A percentile compares a stretch with the other conserved stretches of the same genome.
These are phyloP conservation scores for Neonectria neomacrospora DNA, from an alignment of 2,329 filamentous ascomycete species.

Conservation along the genomic window DNA sequence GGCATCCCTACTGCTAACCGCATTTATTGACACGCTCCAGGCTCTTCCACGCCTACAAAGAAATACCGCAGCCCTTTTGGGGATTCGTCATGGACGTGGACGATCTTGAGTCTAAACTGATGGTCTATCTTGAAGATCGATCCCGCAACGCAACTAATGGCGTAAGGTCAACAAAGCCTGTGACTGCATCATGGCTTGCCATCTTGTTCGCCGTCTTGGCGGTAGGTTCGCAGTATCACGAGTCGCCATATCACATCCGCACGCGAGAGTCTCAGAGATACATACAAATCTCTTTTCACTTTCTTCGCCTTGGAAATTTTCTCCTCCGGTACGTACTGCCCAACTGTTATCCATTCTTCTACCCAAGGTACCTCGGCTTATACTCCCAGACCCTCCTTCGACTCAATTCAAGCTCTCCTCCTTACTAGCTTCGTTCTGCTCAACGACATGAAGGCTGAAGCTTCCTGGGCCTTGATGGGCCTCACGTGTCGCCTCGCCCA, in stretches of 20 bases:
- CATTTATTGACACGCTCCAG: conserved; percentile 49
- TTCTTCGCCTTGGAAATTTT: conserved; percentile 72
- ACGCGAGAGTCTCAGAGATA: conserved; percentile 70
- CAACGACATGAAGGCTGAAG: conserved; percentile 77
- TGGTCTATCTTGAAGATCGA: conserved; percentile 73
- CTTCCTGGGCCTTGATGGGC: conserved; percentile 73
- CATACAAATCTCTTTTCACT: conserved; percentile 73
- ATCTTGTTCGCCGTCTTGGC: conserved; percentile 74
- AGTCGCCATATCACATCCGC: conserved; percentile 70
- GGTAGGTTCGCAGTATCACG: conserved; percentile 74
- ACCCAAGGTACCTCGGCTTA: conserved; percentile 15
- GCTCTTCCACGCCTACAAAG: conserved; percentile 73
- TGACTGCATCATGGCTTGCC: conserved; percentile 73
- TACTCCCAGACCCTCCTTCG: conserved; percentile 65
- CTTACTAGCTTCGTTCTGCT: conserved; percentile 72
- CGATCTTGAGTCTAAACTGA: conserved; percentile 71
- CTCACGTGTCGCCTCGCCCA: conserved; percentile 74
- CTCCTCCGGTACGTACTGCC: conserved; percentile 61
- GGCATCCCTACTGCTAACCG: background rate
- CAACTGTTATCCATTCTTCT: background rate
- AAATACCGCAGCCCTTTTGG: conserved; percentile 75
- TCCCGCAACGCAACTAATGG: conserved; percentile 64
- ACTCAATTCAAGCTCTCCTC: conserved; percentile 72
- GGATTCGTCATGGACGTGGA: conserved; percentile 74
- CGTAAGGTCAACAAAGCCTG: conserved; percentile 59